Conservation (phyloP, 345 rosid species). For the Rhizophora apiculata region DNA sequence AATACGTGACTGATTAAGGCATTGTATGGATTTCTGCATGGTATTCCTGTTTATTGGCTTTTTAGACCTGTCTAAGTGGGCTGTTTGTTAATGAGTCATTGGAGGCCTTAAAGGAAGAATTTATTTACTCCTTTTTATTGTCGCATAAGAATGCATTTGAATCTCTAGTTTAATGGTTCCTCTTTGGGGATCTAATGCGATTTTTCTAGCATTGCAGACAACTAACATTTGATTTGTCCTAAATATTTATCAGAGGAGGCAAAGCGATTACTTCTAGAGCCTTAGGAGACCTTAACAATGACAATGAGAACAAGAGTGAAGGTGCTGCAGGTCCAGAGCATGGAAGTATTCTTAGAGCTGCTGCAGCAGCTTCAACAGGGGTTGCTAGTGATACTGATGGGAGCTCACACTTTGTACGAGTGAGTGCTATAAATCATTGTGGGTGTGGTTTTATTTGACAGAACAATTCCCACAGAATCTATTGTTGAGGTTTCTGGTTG, state of each 20-base stretch:
- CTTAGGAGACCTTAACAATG: slow-evolving; percentile 24
- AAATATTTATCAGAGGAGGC: slow-evolving; percentile 39
- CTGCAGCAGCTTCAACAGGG: slow-evolving; percentile 38
- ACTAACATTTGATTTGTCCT: slow-evolving; percentile 2
- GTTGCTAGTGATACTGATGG: slow-evolving; percentile 58
- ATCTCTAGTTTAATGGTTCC: no score
- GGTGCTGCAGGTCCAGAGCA: slow-evolving; percentile 37
- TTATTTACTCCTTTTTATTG: no score
- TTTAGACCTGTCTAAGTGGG: no score
- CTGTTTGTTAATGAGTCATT: no score
- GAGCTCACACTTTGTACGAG: slow-evolving; percentile 46
- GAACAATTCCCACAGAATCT: not conserved
- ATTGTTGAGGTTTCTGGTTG: not conserved
- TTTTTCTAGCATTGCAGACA: not conserved
- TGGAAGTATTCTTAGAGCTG: slow-evolving; percentile 28
- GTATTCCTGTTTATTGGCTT: no score
- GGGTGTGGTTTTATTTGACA: not conserved
- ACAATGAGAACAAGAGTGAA: slow-evolving; percentile 29
- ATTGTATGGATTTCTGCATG: no score
- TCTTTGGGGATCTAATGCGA: not conserved
- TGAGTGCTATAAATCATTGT: slow-evolving; percentile 25
- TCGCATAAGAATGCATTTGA: no score
- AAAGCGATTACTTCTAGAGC: slow-evolving; percentile 26
- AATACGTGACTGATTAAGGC: no score
- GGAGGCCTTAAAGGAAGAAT: no score